These are phyloP conservation scores for Puccinellia tenuiflora DNA, from an alignment of 176 grass and related monocot genomes.

Conservation along the genomic window DNA sequence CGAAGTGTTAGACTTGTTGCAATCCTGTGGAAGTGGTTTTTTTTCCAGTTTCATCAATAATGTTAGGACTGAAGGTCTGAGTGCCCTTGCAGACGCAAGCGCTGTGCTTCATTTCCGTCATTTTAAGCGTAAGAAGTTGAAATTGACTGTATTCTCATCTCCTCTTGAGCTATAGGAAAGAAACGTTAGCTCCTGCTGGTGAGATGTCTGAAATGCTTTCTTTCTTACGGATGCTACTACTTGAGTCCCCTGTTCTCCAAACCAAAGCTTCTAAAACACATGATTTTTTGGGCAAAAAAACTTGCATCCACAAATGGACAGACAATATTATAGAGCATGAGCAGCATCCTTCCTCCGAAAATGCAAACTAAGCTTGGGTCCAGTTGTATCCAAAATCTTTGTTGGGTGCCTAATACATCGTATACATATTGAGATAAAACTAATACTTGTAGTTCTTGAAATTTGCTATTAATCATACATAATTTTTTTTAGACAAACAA, in stretches of 20 bases:
- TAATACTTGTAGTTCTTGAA: too few species aligned
- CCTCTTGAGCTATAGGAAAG: not conserved
- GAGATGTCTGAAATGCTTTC: not conserved
- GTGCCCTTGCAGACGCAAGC: not conserved
- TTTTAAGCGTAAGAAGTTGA: not conserved
- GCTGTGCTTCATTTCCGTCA: not conserved
- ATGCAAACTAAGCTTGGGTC: too few species aligned
- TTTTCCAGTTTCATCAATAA: not conserved
- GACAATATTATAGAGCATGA: too few species aligned
- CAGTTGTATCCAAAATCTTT: too few species aligned
- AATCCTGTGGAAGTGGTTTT: not conserved
- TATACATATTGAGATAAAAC: too few species aligned
- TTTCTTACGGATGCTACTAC: not conserved
- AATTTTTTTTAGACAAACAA: too few species aligned
- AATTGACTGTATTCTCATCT: not conserved
- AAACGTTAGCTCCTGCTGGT: not conserved
- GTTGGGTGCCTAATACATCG: too few species aligned
- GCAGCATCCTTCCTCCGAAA: too few species aligned
- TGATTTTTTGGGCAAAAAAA: too few species aligned
- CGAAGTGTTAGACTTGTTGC: not conserved
- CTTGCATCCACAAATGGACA: too few species aligned
- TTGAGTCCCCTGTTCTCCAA: not conserved
- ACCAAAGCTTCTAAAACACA: too few species aligned
- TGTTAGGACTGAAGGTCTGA: not conserved
- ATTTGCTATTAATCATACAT: too few species aligned